Evolutionary conservation across 202 grass and related monocot genomes (phyloP).

Genomic region (Tripidium arundinaceum): DNA sequence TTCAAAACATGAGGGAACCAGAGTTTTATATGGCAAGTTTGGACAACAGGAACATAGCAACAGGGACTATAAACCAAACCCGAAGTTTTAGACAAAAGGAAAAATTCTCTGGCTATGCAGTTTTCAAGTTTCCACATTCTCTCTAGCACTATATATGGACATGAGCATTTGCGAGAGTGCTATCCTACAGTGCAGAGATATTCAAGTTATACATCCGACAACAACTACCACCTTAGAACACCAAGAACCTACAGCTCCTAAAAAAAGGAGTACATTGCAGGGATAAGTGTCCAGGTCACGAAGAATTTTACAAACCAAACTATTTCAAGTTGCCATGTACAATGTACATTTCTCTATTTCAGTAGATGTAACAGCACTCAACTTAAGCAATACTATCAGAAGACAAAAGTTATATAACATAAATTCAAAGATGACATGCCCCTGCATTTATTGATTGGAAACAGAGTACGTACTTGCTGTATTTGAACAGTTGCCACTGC

Average conservation of each 20-base stretch:
- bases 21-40: neutral
- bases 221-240: neutral
- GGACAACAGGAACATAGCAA: conserved; percentile 7
- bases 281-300: neutral
- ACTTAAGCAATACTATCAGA: neutral
- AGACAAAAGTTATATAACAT: neutral
- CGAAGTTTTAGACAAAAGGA: neutral
- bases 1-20: neutral
- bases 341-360: conserved; percentile 6
- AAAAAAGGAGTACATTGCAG: neutral
- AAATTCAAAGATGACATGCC: neutral
- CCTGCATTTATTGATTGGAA: neutral
- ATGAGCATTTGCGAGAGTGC: neutral
- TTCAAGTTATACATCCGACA: neutral
- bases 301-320: neutral
- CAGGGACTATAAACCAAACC: neutral
- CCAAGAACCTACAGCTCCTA: neutral
- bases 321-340: neutral
- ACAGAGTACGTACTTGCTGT: neutral
- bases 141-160: neutral
- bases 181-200: neutral
- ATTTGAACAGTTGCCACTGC: neutral
- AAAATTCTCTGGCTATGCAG: neutral
- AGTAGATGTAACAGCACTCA: neutral
- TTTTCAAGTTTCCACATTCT: neutral